A percentile compares a stretch with the other conserved stretches of the same genome.
Evolutionary conservation across 2,329 filamentous ascomycete genomes (phyloP).

Genomic region (Aspergillus brasiliensis): DNA sequence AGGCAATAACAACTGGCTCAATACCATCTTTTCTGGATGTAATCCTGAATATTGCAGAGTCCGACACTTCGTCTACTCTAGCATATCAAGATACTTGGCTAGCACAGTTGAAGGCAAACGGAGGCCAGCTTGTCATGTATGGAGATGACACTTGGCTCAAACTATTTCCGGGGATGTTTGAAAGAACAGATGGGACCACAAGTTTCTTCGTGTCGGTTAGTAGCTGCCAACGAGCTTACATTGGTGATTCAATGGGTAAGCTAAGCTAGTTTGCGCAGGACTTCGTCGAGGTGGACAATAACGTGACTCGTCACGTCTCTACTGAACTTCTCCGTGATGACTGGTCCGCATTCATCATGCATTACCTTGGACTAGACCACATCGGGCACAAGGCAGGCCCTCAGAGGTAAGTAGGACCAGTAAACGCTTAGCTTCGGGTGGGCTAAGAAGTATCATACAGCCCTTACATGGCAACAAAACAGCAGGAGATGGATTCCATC

Average conservation of each 20-base stretch:
- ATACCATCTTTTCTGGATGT: constrained; percentile 98
- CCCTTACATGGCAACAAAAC: constrained; percentile 89
- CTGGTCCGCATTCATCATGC: constrained; percentile 91
- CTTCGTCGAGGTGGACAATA: constrained; percentile 96
- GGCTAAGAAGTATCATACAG: constrained; percentile 49
- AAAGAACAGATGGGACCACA: constrained; percentile 84
- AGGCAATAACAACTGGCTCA: constrained; percentile 94
- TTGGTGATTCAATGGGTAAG: constrained; percentile 11
- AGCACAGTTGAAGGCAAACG: constrained; percentile 79
- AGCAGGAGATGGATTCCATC: constrained; percentile 88
- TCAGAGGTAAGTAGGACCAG: constrained; percentile 58
- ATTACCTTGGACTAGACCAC: constrained; percentile 94
- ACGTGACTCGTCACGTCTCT: constrained; percentile 88
- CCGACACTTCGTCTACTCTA: constrained; percentile 84
- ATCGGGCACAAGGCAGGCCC: constrained; percentile 97
- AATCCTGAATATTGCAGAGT: constrained; percentile 94
- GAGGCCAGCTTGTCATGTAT: constrained; percentile 85
- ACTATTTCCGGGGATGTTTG: constrained; percentile 87
- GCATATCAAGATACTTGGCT: constrained; percentile 94
- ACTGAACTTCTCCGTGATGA: constrained; percentile 74
- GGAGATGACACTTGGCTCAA: constrained; percentile 99
- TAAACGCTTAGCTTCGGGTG: background rate
- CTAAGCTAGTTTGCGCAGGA: constrained; percentile 59
- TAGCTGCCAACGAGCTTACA: constrained; percentile 25
- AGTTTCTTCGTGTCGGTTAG: constrained; percentile 97